These are phyloP conservation scores for Tylopilus vinaceipallidus DNA, from an alignment of 768 basidiomycete genomes.

Conservation along the genomic window DNA sequence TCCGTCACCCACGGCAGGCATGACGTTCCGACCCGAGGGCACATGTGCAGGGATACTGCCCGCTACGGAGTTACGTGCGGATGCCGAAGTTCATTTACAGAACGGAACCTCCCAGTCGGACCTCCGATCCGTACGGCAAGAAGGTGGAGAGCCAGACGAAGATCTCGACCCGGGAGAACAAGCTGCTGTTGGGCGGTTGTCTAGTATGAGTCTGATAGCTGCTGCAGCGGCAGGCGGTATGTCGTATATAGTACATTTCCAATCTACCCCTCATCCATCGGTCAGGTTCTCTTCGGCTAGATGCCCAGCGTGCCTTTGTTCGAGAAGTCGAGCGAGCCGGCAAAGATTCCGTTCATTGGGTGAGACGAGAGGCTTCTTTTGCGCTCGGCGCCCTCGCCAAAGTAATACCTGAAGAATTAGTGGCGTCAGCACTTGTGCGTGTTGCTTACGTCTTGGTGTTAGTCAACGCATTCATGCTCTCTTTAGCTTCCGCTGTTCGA, in stretches of 20 bases:
- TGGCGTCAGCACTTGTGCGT: constrained; percentile 60
- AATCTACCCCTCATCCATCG: constrained; percentile 5
- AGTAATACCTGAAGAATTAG: constrained; percentile 74
- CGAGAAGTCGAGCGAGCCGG: constrained; percentile 70
- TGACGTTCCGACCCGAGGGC: constrained; percentile 17
- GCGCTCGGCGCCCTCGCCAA: constrained; percentile 88
- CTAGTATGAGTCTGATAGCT: constrained; percentile 92
- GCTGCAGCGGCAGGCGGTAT: constrained; percentile 77
- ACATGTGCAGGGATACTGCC: constrained; percentile 6
- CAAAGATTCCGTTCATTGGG: constrained; percentile 69
- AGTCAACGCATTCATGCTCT: constrained; percentile 6
- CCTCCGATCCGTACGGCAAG: constrained; percentile 13
- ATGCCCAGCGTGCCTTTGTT: constrained; percentile 63
- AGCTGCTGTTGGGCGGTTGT: constrained; percentile 80
- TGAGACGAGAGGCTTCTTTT: constrained; percentile 82
- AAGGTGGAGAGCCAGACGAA: constrained; percentile 34
- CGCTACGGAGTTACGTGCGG: constrained; percentile 3
- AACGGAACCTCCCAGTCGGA: constrained; percentile 19
- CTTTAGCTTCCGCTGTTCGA: constrained; percentile 79
- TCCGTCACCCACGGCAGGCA: constrained; percentile 10
- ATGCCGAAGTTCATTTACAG: constrained; percentile 6
- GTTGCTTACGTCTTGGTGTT: constrained; percentile 5
- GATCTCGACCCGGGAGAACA: constrained; percentile 55
- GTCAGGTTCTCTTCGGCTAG: constrained; percentile 53
- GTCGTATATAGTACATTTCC: constrained; percentile 24